phyloP scores from a whole-genome alignment of 345 rosid species.

The Ailanthus altissimus region DNA sequence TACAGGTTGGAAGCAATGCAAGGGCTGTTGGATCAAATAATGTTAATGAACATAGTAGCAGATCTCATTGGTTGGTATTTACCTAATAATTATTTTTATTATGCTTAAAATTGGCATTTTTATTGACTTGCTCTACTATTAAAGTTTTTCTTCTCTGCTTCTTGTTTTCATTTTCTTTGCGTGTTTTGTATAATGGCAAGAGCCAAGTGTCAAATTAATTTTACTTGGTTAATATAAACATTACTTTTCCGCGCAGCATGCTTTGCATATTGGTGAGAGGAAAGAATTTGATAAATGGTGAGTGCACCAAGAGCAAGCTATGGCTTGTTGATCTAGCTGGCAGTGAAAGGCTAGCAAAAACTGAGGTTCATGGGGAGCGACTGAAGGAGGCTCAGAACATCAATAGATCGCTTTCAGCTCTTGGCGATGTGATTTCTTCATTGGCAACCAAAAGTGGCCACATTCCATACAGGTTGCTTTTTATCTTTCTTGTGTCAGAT shows the following conservation, averaged over 20 bases:
- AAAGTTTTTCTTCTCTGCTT: not conserved
- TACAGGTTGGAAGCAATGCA: constrained; percentile 51
- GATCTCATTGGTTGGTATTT: constrained; percentile 46
- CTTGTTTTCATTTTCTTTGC: not conserved
- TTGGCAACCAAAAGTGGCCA: constrained; percentile 47
- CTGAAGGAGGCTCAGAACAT: constrained; percentile 52
- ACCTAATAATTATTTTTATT: not conserved
- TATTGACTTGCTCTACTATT: not conserved
- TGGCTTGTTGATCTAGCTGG: constrained; percentile 59
- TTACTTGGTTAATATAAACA: not conserved
- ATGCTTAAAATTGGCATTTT: constrained; percentile 6
- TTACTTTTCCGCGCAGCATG: constrained; percentile 32
- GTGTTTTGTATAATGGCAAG: not conserved
- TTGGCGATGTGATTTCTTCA: constrained; percentile 48
- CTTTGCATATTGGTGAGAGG: constrained; percentile 49
- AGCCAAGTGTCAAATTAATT: not conserved
- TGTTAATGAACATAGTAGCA: constrained; percentile 54
- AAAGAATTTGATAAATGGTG: constrained; percentile 47
- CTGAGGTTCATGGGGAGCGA: constrained; percentile 48
- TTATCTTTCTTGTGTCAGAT: not conserved
- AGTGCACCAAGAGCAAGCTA: constrained; percentile 49
- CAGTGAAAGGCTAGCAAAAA: constrained; percentile 46
- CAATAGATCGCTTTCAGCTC: constrained; percentile 47
- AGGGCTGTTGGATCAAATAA: constrained; percentile 58
- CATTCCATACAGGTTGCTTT: constrained; percentile 40